Percentiles rank a stretch among this genome's conserved stretches.
phyloP scores from a whole-genome alignment of 768 basidiomycete species.

The Termitomyces sp. region DNA sequence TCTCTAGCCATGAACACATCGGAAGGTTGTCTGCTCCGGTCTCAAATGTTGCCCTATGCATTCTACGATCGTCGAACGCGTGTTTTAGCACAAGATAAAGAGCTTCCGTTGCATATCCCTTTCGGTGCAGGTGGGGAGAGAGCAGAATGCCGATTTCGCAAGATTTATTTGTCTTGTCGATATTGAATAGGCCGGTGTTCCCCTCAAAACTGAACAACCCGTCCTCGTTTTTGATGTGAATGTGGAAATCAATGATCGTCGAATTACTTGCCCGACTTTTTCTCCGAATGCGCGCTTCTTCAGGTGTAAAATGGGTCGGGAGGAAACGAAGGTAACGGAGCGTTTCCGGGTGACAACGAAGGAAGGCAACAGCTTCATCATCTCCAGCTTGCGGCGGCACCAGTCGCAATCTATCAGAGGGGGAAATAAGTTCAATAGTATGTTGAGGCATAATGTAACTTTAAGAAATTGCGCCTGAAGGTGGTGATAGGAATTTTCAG shows the following conservation, averaged over 20 bases:
- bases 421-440: slow-evolving; percentile 25
- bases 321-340: slow-evolving; percentile 36
- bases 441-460: slow-evolving; percentile 26
- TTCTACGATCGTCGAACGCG: slow-evolving; percentile 37
- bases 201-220: slow-evolving; percentile 32
- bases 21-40: slow-evolving; percentile 37
- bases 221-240: slow-evolving; percentile 27
- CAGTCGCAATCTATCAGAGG: slow-evolving; percentile 32
- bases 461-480: background rate
- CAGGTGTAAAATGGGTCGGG: slow-evolving; percentile 31
- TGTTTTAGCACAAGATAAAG: slow-evolving; percentile 37
- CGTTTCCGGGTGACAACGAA: slow-evolving; percentile 37
- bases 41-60: slow-evolving; percentile 41
- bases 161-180: slow-evolving; percentile 31
- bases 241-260: slow-evolving; percentile 33
- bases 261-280: slow-evolving; percentile 32
- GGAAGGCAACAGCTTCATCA: slow-evolving; percentile 31
- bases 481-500: background rate
- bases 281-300: slow-evolving; percentile 32
- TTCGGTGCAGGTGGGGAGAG: slow-evolving; percentile 31
- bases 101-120: slow-evolving; percentile 41
- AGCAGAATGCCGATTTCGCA: slow-evolving; percentile 43
- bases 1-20: slow-evolving; percentile 47
- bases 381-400: slow-evolving; percentile 30
- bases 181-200: slow-evolving; percentile 33